Evolutionary conservation across 345 rosid genomes (phyloP).

Genomic region (Nephelium lappaceum): DNA sequence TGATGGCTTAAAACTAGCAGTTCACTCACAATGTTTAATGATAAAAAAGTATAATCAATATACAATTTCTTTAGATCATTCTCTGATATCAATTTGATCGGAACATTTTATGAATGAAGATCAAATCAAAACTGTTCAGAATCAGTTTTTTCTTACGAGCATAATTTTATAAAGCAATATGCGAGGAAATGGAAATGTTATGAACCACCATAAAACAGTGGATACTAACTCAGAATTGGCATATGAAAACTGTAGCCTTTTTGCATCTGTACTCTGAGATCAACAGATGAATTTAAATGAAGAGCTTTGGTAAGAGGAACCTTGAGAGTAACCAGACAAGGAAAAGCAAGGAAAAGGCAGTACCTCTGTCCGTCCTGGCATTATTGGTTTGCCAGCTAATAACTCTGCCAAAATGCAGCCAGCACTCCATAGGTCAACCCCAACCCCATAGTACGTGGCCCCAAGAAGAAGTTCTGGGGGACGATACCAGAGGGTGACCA

Average conservation of each 20-base stretch:
- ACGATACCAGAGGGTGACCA: slow-evolving; percentile 96
- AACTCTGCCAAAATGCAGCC: slow-evolving; percentile 95
- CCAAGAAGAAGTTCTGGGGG: slow-evolving; percentile 97
- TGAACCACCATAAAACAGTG: not conserved
- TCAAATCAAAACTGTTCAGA: not conserved
- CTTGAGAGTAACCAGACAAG: not conserved
- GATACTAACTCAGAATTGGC: not conserved
- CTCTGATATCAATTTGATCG: not conserved
- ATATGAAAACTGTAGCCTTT: not conserved
- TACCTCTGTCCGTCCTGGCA: slow-evolving; percentile 97
- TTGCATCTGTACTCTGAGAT: slow-evolving; percentile 11
- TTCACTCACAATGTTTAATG: not conserved
- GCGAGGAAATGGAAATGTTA: slow-evolving; percentile 14
- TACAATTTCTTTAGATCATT: not conserved
- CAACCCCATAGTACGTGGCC: slow-evolving; percentile 65
- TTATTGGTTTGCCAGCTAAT: slow-evolving; percentile 81
- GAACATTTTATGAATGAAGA: not conserved
- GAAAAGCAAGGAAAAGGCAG: not conserved
- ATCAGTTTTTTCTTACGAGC: not conserved
- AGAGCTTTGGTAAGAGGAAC: not conserved
- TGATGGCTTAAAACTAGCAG: not conserved
- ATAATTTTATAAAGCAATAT: slow-evolving; percentile 8
- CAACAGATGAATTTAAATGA: slow-evolving; percentile 4
- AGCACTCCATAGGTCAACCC: slow-evolving; percentile 96
- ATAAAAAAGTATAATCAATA: not conserved